Base-by-base conservation (phyloP, 495 filamentous ascomycete species). In the Bryoglossum gracile region DNA sequence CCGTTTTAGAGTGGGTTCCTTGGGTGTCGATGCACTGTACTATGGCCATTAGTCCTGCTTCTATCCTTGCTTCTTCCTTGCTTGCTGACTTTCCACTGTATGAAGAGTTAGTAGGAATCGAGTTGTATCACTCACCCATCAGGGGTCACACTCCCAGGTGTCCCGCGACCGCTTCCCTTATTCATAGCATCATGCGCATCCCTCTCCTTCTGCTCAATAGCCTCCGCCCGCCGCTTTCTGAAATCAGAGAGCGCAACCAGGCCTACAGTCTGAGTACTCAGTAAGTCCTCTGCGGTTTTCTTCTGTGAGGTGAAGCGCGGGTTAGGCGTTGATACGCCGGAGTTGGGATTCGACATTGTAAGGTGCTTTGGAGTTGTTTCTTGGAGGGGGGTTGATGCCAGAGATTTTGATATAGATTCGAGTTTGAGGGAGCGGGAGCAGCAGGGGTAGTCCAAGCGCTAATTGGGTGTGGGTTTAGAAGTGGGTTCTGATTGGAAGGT, bases 171-270 rank as follows among this genome's bases (percentile, higher is more conserved):
- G 26, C 47, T 25, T 58, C 72, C 65, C 9, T 75, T 75, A 1
- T 73, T 57, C n/a, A 75, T 70, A 33, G 80, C 76, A 38, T 78
- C 77, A 56, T 87, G 80, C 3, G 83, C 84, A 62, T 92, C 88
- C 48, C 86, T 77, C 56, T 89, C 85, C 61, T 90, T 91, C 61
- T 88, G 86, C 65, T 97, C 92, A 24, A 94, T 71, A 22, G 90
- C 87, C 65, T 98, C 88, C 55, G 89, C 91, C 65, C 92, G 89
- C 32, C 92, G 83, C 67, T 98, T 97, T 65, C 92, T 89, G 70
- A 96, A 98, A 63, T 97, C 92, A 56, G 82, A 86, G 33, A 96
- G 81, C 46, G 87, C 76, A 35, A 97, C 92, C 11, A 98, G 81
- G 36, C 92, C 92, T 44, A 95, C 89, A 1, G 92, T 98, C 62